Evolutionary conservation across 1,139 yeast genomes (phyloP).

Genomic region (Yarrowia galli): DNA sequence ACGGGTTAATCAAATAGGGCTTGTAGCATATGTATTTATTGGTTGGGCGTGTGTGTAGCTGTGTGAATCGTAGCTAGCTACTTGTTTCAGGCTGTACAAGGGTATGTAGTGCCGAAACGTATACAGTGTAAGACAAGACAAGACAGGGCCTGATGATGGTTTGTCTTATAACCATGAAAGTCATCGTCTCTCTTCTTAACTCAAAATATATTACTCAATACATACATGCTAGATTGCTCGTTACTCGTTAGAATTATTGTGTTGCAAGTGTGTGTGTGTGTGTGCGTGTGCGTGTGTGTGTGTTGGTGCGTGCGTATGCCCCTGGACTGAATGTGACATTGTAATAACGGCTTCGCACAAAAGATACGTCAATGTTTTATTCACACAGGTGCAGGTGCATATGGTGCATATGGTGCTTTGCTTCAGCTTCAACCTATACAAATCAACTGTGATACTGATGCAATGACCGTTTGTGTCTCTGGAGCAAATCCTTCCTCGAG

Average conservation of each 20-base stretch:
- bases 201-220: slow-evolving; percentile 29
- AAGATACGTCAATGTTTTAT: too few relatives aligned
- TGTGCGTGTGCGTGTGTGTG: background rate
- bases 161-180: too few relatives aligned
- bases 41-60: slow-evolving; percentile 1
- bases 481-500: slow-evolving; percentile 35
- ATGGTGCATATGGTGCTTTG: too few relatives aligned
- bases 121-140: too few relatives aligned
- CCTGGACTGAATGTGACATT: too few relatives aligned
- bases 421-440: background rate
- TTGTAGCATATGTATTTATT: slow-evolving; percentile 21
- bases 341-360: too few relatives aligned
- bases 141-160: too few relatives aligned
- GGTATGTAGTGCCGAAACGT: too few relatives aligned
- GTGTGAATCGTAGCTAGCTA: too few relatives aligned
- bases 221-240: slow-evolving; percentile 10
- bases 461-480: slow-evolving; percentile 31
- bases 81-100: too few relatives aligned
- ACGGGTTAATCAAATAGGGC: slow-evolving; percentile 34
- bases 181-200: background rate
- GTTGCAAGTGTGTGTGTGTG: background rate
- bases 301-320: background rate
- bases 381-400: too few relatives aligned
- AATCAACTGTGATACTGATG: slow-evolving; percentile 22
- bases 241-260: slow-evolving; percentile 10